Conservation (phyloP, 192 early-diverging fungal species). For the Pilobolus umbonatus region DNA sequence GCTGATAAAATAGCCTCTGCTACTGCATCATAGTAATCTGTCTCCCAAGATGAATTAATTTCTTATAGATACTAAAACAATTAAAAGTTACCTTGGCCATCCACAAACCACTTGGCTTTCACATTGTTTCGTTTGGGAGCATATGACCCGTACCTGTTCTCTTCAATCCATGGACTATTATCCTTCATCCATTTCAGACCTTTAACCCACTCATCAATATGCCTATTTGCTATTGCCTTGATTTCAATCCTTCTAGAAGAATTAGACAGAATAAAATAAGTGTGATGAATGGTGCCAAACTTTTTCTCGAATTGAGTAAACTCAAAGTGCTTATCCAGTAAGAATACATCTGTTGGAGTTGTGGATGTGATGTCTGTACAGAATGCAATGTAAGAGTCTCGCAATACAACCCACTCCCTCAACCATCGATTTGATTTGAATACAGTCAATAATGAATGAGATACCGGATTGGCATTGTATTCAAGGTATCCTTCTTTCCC, state of each 20-base stretch:
- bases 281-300: conserved; percentile 33
- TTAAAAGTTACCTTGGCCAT: conserved; percentile 62
- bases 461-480: conserved; percentile 45
- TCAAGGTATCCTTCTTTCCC: conserved; percentile 77
- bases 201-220: conserved; percentile 66
- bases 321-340: conserved; percentile 45
- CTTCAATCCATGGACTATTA: conserved; percentile 57
- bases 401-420: conserved; percentile 67
- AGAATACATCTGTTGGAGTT: conserved; percentile 43
- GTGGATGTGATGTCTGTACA: conserved; percentile 38
- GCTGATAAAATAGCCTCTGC: conserved; percentile 72
- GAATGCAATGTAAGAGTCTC: conserved; percentile 67
- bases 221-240: conserved; percentile 57
- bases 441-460: conserved; percentile 7
- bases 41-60: too few relatives aligned
- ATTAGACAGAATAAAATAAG: conserved; percentile 57
- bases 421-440: conserved; percentile 40
- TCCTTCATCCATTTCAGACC: conserved; percentile 53
- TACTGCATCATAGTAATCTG: conserved; percentile 72
- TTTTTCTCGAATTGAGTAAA: conserved; percentile 16
- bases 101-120: conserved; percentile 75
- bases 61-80: too few relatives aligned
- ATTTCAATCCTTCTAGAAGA: conserved; percentile 60
- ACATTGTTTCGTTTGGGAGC: conserved; percentile 63
- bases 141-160: conserved; percentile 72